Percentiles rank a stretch among this genome's conserved stretches.
Evolutionary conservation across 352 stramenopile species (phyloP).

Genomic region (Pythium scleroteichum): DNA sequence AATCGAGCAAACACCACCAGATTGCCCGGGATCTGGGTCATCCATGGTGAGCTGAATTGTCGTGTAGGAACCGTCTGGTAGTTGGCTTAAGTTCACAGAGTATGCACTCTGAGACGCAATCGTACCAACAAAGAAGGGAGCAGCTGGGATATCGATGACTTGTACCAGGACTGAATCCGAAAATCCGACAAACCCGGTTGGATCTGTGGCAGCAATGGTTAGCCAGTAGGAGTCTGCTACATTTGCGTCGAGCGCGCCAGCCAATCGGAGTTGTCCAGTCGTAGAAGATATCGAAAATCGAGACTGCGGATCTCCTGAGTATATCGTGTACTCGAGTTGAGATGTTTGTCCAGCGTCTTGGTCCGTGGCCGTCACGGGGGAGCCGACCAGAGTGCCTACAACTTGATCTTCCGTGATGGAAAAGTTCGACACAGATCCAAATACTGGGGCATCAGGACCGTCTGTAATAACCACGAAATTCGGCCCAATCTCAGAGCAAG

Average conservation of each 20-base stretch:
- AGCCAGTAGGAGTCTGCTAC: conserved; percentile 38
- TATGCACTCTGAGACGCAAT: conserved; percentile 32
- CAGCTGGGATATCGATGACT: conserved; percentile 40
- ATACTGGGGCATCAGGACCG: conserved; percentile 43
- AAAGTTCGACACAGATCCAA: conserved; percentile 19
- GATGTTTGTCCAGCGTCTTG: conserved; percentile 48
- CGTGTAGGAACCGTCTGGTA: conserved; percentile 45
- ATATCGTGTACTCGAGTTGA: conserved; percentile 45
- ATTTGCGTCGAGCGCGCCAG: conserved; percentile 36
- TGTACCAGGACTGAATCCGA: conserved; percentile 42
- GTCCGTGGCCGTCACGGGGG: conserved; percentile 38
- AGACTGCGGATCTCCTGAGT: conserved; percentile 41
- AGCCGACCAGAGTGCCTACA: conserved; percentile 24
- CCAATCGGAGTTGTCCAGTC: conserved; percentile 37
- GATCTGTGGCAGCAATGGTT: conserved; percentile 44
- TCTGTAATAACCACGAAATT: conserved; percentile 41
- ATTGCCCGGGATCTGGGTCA: conserved; percentile 48
- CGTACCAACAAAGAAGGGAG: conserved; percentile 52
- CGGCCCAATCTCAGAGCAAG: conserved; percentile 45
- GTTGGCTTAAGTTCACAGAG: conserved; percentile 46
- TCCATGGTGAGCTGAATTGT: conserved; percentile 40
- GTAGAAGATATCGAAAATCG: conserved; percentile 44
- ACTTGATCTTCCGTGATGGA: conserved; percentile 23
- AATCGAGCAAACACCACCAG: conserved; percentile 46
- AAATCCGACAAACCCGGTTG: conserved; percentile 36